Evolutionary conservation across 73 alveolate species (phyloP).

Genomic region (Paramecium sonneborni): DNA sequence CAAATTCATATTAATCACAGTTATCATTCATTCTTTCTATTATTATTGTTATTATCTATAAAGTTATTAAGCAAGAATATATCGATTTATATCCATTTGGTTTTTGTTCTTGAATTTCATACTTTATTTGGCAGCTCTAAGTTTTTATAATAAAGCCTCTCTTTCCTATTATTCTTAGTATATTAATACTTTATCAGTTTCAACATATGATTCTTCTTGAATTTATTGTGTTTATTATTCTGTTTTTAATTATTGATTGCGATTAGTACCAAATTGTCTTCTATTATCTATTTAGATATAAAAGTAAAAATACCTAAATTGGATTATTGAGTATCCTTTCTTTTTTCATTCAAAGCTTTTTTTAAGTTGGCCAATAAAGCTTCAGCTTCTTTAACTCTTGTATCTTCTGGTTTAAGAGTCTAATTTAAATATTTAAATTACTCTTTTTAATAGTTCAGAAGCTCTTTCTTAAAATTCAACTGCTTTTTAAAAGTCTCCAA

Average conservation of each 20-base stretch:
- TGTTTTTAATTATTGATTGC: background rate
- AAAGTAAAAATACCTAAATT: background rate
- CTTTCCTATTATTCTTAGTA: constrained; percentile 12
- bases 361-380: constrained; percentile 72
- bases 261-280: constrained; percentile 63
- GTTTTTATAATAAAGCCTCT: constrained; percentile 58
- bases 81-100: constrained; percentile 1
- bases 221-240: background rate
- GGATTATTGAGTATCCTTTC: constrained; percentile 70
- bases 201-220: background rate
- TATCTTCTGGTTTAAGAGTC: constrained; percentile 75
- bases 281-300: background rate
- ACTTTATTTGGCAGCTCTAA: constrained; percentile 53
- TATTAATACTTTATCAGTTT: background rate
- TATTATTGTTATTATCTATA: background rate
- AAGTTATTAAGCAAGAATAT: constrained; percentile 12
- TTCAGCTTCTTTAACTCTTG: constrained; percentile 76
- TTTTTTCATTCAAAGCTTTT: constrained; percentile 75
- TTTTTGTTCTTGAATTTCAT: constrained; percentile 4
- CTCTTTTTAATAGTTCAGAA: constrained; percentile 70
- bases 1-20: background rate
- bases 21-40: background rate
- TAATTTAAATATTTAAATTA: background rate
- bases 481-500: constrained; percentile 78
- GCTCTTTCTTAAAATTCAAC: constrained; percentile 81